phyloP scores from a whole-genome alignment of 371 early-diverging fungal species.

The Mortierella sp. region DNA sequence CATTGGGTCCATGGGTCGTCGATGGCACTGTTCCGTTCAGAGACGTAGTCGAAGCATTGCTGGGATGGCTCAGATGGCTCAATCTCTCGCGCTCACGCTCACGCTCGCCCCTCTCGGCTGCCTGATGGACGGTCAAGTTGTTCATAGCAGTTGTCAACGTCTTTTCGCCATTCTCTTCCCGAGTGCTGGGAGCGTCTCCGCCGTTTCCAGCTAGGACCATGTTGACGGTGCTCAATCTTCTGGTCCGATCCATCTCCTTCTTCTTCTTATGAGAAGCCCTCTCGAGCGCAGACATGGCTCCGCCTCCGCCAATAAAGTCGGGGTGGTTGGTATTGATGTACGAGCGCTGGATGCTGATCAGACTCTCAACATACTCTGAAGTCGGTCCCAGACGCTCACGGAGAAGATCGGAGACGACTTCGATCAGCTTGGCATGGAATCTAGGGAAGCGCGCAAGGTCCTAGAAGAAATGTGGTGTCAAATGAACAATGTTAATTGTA shows the following conservation, averaged over 20 bases:
- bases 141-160: conserved; percentile 27
- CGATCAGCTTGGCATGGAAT: conserved; percentile 80
- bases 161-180: conserved; percentile 44
- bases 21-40: conserved; percentile 13
- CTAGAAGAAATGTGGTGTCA: conserved; percentile 35
- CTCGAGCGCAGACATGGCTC: conserved; percentile 73
- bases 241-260: conserved; percentile 51
- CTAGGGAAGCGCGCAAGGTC: conserved; percentile 85
- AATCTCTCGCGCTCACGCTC: conserved; percentile 45
- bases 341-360: conserved; percentile 87
- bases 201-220: conserved; percentile 34
- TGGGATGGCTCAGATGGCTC: conserved; percentile 22
- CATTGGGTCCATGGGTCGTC: conserved; percentile 30
- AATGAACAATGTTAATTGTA: no score
- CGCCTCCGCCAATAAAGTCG: conserved; percentile 86
- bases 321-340: conserved; percentile 96
- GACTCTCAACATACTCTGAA: conserved; percentile 77
- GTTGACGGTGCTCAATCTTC: conserved; percentile 31
- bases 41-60: conserved; percentile 26
- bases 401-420: conserved; percentile 82
- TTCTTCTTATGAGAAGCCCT: conserved; percentile 65
- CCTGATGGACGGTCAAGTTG: conserved; percentile 46
- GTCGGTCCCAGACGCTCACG: conserved; percentile 83
- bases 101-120: conserved; percentile 33
- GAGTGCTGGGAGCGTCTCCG: conserved; percentile 17